A percentile compares a stretch with the other conserved stretches of the same genome.
Evolutionary conservation across 805 yeast species (phyloP).

Genomic region (Lipomyces orientalis): DNA sequence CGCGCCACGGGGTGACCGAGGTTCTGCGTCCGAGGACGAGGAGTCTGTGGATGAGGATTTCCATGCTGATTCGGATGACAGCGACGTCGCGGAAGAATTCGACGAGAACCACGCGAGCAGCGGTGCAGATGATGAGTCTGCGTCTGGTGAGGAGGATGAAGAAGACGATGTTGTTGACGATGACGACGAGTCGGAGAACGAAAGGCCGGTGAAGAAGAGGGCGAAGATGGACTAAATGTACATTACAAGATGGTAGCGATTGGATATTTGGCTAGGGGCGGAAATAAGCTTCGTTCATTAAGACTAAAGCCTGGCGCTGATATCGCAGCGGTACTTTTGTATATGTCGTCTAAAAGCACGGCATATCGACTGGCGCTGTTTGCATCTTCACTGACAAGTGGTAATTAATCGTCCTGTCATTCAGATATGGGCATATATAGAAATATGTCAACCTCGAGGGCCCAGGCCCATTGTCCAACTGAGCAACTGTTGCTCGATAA

Average conservation of each 20-base stretch:
- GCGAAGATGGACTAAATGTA: conserved; percentile 21
- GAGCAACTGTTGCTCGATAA: too few relatives aligned
- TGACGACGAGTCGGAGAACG: conserved; percentile 31
- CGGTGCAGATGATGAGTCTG: conserved; percentile 38
- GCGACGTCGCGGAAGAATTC: conserved; percentile 83
- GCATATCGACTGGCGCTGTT: not conserved
- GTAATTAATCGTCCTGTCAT: not conserved
- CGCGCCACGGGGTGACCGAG: conserved; percentile 54
- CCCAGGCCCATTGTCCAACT: too few relatives aligned
- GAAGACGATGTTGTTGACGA: conserved; percentile 30
- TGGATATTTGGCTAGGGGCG: not conserved
- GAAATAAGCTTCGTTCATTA: not conserved
- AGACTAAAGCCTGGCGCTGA: not conserved
- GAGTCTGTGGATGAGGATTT: conserved; percentile 84
- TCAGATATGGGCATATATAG: not conserved
- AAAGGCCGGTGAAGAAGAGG: conserved; percentile 40
- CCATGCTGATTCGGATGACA: conserved; percentile 59
- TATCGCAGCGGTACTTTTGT: too few relatives aligned
- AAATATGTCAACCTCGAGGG: not conserved
- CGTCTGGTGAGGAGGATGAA: conserved; percentile 31
- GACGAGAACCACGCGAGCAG: conserved; percentile 64
- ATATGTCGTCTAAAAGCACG: not conserved
- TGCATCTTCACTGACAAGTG: not conserved
- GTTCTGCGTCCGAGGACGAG: conserved; percentile 78
- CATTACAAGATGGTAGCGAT: not conserved